Conservation (phyloP, 2,329 filamentous ascomycete genomes). For the Trichoderma sp. region DNA sequence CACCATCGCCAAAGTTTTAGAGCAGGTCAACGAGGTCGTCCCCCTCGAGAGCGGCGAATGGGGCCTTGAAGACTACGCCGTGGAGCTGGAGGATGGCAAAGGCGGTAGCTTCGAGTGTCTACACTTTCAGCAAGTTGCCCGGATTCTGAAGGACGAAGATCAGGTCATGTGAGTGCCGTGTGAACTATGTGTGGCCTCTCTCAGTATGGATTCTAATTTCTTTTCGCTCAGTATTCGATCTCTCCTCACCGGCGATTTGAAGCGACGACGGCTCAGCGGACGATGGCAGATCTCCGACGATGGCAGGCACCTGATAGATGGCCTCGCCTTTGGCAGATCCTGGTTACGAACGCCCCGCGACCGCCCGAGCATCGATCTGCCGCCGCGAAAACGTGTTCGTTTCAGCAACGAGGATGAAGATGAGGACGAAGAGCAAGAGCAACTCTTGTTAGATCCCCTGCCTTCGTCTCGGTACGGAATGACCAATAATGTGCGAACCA, state of each 20-base stretch:
- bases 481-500: background rate
- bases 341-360: conserved; percentile 60
- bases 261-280: conserved; percentile 70
- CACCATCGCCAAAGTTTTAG: conserved; percentile 75
- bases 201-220: background rate
- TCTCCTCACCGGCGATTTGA: conserved; percentile 72
- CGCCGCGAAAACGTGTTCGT: conserved; percentile 69
- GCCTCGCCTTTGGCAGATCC: conserved; percentile 78
- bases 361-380: conserved; percentile 70
- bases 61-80: conserved; percentile 87
- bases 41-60: conserved; percentile 80
- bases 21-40: conserved; percentile 75
- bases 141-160: conserved; percentile 78
- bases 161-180: conserved; percentile 68
- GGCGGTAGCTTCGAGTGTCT: conserved; percentile 78
- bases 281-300: conserved; percentile 78
- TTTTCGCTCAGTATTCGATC: conserved; percentile 68
- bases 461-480: background rate
- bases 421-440: conserved; percentile 42
- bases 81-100: conserved; percentile 64
- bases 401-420: conserved; percentile 45
- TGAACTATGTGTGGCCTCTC: too few species aligned
- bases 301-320: conserved; percentile 81
- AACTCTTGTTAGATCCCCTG: conserved; percentile 3
- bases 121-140: conserved; percentile 74